Base-by-base conservation (phyloP, 1,284 basidiomycete genomes). In the Marasmius fiardii region DNA sequence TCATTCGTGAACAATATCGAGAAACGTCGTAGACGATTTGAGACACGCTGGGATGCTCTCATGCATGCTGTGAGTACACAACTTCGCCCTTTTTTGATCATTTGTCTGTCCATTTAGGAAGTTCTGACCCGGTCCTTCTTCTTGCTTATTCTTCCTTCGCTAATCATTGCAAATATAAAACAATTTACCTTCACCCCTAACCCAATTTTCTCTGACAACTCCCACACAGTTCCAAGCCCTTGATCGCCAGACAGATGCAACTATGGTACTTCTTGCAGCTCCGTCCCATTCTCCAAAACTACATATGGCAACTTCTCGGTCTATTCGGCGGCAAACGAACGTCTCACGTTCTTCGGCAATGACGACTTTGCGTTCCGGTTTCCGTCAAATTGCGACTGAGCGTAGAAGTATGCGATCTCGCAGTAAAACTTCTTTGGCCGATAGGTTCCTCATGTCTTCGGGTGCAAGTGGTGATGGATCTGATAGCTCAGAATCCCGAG, bases 211-310 rank as follows among this genome's bases (percentile, higher is more conserved):
- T 20, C 43, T 44, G 11, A 12, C 23, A 7, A 21, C 43, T 34
- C 24, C 43, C 44, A 31, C 31, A 12, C 63, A 91, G 88, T 86
- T 92, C 78, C 86, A 88, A 70, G 78, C 78, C 31, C 72, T 92
- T 20, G 89, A 92, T 69, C 77, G 87, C 49, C 86, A 90, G 68
- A 92, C 89, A 4, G 90, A 91, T 63, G 76, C 88, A 12, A 90
- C 86, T 0, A 77, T 91, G 71, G 68, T 91, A 28, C 69, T 92
- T 0, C 72, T 92, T 20, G 88, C 88, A 2, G 80, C 88, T 0
- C 90, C 88, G 0, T 82, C 87, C 0, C 86, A 91, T 65, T 76
- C 82, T 8, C 81, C 77, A 16, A 85, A 84, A 60, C 65, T 88
- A 2, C 80, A 88, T 60, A 67, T 79, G 2, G 66, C 88, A 28